Percentiles rank a stretch among this genome's conserved stretches.
Evolutionary conservation across 2,329 filamentous ascomycete genomes (phyloP).

Genomic region (Penicillium sclerotiorum): DNA sequence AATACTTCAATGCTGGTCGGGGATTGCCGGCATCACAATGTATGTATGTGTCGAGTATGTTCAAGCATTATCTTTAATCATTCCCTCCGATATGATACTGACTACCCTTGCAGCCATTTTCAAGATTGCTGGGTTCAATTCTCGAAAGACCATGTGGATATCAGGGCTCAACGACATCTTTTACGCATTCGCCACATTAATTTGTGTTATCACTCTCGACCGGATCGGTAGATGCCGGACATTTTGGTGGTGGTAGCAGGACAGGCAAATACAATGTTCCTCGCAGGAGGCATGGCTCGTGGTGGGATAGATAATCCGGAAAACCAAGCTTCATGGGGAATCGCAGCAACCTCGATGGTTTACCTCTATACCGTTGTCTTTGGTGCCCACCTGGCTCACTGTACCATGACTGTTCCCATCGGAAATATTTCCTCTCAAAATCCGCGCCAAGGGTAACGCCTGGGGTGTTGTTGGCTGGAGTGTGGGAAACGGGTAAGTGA

Average conservation of each 20-base stretch:
- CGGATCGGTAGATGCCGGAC: constrained; percentile 39
- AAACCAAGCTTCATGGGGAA: neutral
- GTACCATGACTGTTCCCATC: constrained; percentile 61
- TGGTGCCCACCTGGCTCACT: constrained; percentile 65
- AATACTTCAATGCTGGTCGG: constrained; percentile 34
- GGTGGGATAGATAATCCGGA: neutral
- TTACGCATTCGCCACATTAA: neutral
- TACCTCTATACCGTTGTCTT: constrained; percentile 66
- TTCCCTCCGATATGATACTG: neutral
- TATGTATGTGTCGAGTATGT: constrained; percentile 4
- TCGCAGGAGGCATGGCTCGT: constrained; percentile 1
- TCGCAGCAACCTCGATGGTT: constrained; percentile 20
- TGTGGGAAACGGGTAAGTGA: constrained; percentile 18
- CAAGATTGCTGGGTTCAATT: constrained; percentile 28
- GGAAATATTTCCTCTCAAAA: constrained; percentile 58
- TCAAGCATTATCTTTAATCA: neutral
- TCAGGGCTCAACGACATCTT: constrained; percentile 24
- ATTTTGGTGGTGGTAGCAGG: constrained; percentile 37
- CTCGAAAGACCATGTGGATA: constrained; percentile 30
- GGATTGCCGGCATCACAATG: constrained; percentile 7
- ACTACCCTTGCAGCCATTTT: neutral
- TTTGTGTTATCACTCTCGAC: constrained; percentile 36
- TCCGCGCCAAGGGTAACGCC: constrained; percentile 58
- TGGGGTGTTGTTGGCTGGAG: constrained; percentile 31
- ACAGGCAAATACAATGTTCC: neutral